These are phyloP conservation scores for Lepiota brunneoincarnata DNA, from an alignment of 768 basidiomycete species.

Conservation along the genomic window DNA sequence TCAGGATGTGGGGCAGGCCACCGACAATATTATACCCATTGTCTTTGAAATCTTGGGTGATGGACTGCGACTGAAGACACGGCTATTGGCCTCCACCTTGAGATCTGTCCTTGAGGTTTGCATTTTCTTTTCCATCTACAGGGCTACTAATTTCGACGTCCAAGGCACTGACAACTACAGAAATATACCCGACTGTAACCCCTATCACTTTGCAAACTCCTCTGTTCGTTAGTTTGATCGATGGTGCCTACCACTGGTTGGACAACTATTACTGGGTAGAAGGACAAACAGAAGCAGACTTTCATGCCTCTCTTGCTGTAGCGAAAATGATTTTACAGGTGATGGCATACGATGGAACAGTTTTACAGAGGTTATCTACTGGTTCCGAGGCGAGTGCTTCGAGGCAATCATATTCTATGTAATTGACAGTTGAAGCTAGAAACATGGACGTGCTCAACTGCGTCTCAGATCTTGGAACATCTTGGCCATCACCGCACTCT, in stretches of 20 bases:
- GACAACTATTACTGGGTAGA: slow-evolving; percentile 47
- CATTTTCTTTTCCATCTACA: slow-evolving; percentile 10
- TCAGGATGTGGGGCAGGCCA: slow-evolving; percentile 18
- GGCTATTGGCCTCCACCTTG: slow-evolving; percentile 46
- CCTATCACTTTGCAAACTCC: neutral
- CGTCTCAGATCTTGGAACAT: slow-evolving; percentile 67
- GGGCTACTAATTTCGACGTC: neutral
- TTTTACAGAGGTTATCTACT: slow-evolving; percentile 38
- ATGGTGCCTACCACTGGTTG: slow-evolving; percentile 52
- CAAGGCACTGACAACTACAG: slow-evolving; percentile 9
- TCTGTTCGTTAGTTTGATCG: slow-evolving; percentile 30
- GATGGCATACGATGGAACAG: slow-evolving; percentile 37
- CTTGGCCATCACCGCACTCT: slow-evolving; percentile 51
- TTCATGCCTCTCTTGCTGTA: slow-evolving; percentile 47
- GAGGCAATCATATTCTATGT: neutral
- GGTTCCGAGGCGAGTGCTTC: slow-evolving; percentile 31
- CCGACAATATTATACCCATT: slow-evolving; percentile 34
- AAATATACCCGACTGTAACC: slow-evolving; percentile 18
- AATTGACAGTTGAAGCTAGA: slow-evolving; percentile 4
- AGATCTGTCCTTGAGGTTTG: slow-evolving; percentile 53
- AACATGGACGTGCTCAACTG: slow-evolving; percentile 1
- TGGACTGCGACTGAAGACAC: slow-evolving; percentile 50
- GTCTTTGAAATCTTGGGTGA: slow-evolving; percentile 54
- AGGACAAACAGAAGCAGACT: slow-evolving; percentile 46
- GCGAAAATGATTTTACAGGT: slow-evolving; percentile 53